Percentiles rank a stretch among this genome's conserved stretches.
Evolutionary conservation across 208 protist species (phyloP).

Genomic region (Wallacemonas collosoma): DNA sequence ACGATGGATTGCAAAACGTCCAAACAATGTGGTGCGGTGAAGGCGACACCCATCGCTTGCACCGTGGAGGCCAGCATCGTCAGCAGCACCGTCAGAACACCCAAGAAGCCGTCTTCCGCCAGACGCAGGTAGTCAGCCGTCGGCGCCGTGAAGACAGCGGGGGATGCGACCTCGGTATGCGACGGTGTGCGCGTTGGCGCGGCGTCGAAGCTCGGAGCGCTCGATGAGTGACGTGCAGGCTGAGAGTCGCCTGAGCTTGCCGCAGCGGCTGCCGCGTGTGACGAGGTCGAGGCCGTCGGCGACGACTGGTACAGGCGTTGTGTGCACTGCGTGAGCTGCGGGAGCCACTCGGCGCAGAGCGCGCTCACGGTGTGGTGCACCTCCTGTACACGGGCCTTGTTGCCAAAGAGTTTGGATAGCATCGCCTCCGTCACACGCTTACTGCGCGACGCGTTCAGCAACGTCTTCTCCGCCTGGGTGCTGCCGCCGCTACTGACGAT

Average conservation of each 20-base stretch:
- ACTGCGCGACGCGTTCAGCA: constrained; percentile 78
- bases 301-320: constrained; percentile 11
- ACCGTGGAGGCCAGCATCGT: constrained; percentile 59
- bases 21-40: constrained; percentile 55
- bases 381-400: constrained; percentile 59
- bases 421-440: constrained; percentile 68
- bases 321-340: constrained; percentile 35
- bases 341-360: constrained; percentile 51
- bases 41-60: constrained; percentile 74
- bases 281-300: neutral
- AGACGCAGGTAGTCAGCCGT: neutral
- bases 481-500: constrained; percentile 87
- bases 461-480: constrained; percentile 83
- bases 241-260: neutral
- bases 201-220: constrained; percentile 14
- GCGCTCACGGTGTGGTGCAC: constrained; percentile 62
- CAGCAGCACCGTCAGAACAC: constrained; percentile 34
- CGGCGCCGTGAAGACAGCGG: neutral
- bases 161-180: neutral
- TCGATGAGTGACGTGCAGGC: neutral
- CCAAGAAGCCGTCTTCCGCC: constrained; percentile 26
- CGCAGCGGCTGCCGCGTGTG: neutral
- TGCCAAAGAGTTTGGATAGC: constrained; percentile 84
- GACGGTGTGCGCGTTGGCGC: neutral
- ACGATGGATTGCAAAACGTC: constrained; percentile 53